Base-by-base conservation (phyloP, 345 rosid genomes). In the Eucalyptus decipiens region DNA sequence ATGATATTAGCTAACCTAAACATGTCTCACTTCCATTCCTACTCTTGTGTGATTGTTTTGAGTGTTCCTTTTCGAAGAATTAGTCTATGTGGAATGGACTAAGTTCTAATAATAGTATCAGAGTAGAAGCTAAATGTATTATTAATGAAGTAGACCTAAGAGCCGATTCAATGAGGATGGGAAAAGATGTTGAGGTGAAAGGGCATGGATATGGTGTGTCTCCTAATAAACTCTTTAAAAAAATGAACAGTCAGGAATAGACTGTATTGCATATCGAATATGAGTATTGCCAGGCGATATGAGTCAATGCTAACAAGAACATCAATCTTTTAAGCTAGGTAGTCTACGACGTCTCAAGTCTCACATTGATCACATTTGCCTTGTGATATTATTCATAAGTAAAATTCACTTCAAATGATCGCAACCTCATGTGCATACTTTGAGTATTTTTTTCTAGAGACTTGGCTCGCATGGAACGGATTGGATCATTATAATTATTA, bases 301-400 rank as follows among this genome's bases (percentile, higher is more conserved):
- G 40, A 34, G 24, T 37, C 80, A 69, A 69, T 32, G 24, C 80
- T 32, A 69, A 34, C 0, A 0, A 37, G 81, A 34, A 18, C 8
- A 1, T 72, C 14, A 18, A 19, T 34, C 28, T 11, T 37, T 72
- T 72, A 72, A 72, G 45, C 23, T 19, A 37, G 81, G 45, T 21
- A 37, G 81, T 37, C 0, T 37, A 23, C 0, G 0, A 34, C 8
- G 2, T 37, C 43, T 34, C 81, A 19, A 72, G 81, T 19, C 26
- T 19, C 43, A 19, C 8, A 34, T 72, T 19, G 45, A 37, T 72
- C 14, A 72, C 23, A 72, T 72, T 72, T 6, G 43, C 28, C 81
- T 19, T 19, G 13, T 37, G 13, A 34, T 34, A 34, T 34, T 18
- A 37, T 37, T 37, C 26, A 34, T 19, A 72, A 32, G 42, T 67